Base-by-base conservation (phyloP, 306 rosid species). In the Acacia acuminata region DNA sequence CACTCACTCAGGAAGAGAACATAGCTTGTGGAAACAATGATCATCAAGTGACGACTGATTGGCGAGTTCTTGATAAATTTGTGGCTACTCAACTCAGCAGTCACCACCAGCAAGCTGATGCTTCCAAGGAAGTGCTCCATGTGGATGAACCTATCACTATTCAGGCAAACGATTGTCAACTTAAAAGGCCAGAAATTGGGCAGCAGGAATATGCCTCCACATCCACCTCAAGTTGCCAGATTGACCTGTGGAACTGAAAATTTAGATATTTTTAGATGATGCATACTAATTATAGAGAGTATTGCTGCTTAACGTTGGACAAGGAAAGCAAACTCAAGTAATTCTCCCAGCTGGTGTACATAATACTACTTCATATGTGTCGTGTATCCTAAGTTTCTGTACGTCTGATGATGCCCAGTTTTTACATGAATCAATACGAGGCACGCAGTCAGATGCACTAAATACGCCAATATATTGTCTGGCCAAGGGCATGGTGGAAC, bases 71-170 rank as follows among this genome's bases (percentile, higher is more conserved):
- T 3, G 97, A 92, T 81, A 92, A 94, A 76, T 90, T 87, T 77
- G 98, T 94, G 73, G 96, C 92, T 72, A 90, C 96, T 43, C 96
- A 92, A 40, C 90, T 91, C 48, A 90, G 93, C 43, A 90, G 91
- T 79, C 91, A 88, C 5, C 86, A 85, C 77, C 87, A 85, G 77
- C 90, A 84, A 80, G 87, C 19, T 47, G 53, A 87, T 71, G 82
- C 69, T 78, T 82, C 90, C 75, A 86, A 19, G 20, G 71, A 8
- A 20, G 50, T 10, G 14, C 73, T 69, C 55, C 75, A 12, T 53
- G 84, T 84, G 86, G 87, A 86, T 75, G 84, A 78, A 61, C 89
- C 87, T 40, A 73, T 78, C 51, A 73, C 77, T 73, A 71, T 86
- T 88, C 85, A 83, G 12, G 73, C 85, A 75, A 83, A 75, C 34